Base-by-base conservation (phyloP, 768 basidiomycete species). In the Favolaschia claudopus region DNA sequence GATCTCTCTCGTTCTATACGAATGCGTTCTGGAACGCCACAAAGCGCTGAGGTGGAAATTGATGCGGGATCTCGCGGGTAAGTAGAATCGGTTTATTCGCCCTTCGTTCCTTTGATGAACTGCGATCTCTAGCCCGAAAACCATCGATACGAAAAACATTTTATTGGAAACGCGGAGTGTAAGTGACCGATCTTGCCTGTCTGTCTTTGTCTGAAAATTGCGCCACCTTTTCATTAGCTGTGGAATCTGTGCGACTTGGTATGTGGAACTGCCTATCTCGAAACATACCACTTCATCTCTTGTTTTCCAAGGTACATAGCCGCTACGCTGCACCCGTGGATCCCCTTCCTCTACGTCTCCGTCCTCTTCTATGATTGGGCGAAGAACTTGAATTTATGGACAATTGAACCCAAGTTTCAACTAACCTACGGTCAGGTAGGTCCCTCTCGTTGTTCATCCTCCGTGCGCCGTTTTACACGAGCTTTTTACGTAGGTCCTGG, bases 401-500 rank as follows among this genome's bases (percentile, higher is more conserved):
- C 42, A 7, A 33, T 54, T 24, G 53, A 54, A 43, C 7, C 7
- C 2, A 28, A 45, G 28, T 54, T 54, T 28, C 42, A 19, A 45
- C 31, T 54, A 14, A 36, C 53, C 14, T 54, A 36, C 34, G 53
- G 53, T 27, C 53, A 54, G 53, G 53, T 54, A 12, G n/a, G n/a
- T n/a, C n/a, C 43, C 10, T n/a, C 32, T 9, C 19, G 5, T 45
- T 29, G 4, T 8, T 1, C 2, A 27, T 13, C 12, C 28, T 8
- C 4, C 50, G 9, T 27, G 4, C 22, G n/a, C n/a, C 19, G n/a
- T n/a, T n/a, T n/a, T n/a, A n/a, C n/a, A n/a, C n/a, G n/a, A n/a
- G n/a, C n/a, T n/a, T n/a, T n/a, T n/a, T n/a, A n/a, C 27, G n/a
- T 43, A 55, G 54, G 37, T 55, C 19, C 54, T 55, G 4, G 54